Evolutionary conservation across 768 basidiomycete species (phyloP).

Genomic region (Suillus cothurnatus): DNA sequence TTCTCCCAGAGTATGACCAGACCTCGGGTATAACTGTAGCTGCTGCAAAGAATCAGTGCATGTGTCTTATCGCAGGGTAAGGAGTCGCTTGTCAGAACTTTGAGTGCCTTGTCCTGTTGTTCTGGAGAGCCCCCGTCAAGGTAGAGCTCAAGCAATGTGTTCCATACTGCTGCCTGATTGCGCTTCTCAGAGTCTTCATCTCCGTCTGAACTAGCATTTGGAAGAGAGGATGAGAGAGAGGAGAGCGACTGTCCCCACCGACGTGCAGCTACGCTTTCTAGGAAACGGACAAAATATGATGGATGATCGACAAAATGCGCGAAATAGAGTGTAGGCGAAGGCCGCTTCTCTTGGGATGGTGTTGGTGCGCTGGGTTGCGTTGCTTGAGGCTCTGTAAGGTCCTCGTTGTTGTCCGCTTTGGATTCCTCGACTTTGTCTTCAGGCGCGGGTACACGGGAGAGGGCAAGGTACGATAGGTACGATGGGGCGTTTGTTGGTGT

Average conservation of each 20-base stretch:
- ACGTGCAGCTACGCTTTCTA: slow-evolving; percentile 80
- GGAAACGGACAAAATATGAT: slow-evolving; percentile 78
- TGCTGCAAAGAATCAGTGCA: slow-evolving; percentile 94
- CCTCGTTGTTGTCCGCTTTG: slow-evolving; percentile 21
- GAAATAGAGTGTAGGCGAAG: slow-evolving; percentile 87
- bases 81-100: slow-evolving; percentile 58
- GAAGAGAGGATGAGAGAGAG: slow-evolving; percentile 17
- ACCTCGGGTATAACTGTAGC: slow-evolving; percentile 77
- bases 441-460: slow-evolving; percentile 55
- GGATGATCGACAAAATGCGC: slow-evolving; percentile 93
- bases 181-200: slow-evolving; percentile 55
- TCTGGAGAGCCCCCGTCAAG: slow-evolving; percentile 45
- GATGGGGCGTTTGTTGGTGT: slow-evolving; percentile 47
- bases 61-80: slow-evolving; percentile 88
- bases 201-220: slow-evolving; percentile 21
- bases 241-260: slow-evolving; percentile 81
- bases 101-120: slow-evolving; percentile 63
- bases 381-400: slow-evolving; percentile 16
- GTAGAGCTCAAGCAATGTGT: slow-evolving; percentile 93
- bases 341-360: slow-evolving; percentile 42
- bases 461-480: slow-evolving; percentile 79
- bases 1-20: slow-evolving; percentile 91
- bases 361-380: slow-evolving; percentile 30
- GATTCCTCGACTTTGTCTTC: slow-evolving; percentile 18
- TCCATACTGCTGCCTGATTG: slow-evolving; percentile 91